phyloP scores from a whole-genome alignment of 306 rosid species.

The Fragaria ananassa region DNA sequence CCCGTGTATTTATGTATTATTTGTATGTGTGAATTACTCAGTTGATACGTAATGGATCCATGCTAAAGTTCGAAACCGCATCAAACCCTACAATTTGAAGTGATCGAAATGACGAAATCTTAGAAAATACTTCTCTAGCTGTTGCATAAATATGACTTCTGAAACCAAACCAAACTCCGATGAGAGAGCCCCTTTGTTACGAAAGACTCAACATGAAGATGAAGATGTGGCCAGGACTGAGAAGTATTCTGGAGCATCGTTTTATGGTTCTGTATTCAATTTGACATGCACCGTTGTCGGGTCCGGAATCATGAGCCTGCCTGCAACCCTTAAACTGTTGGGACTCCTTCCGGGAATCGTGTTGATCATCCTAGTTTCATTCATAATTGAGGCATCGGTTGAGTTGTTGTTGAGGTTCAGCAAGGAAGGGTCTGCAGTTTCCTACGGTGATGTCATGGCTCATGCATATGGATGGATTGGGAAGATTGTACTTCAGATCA shows the following conservation, averaged over 20 bases:
- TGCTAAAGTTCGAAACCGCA: neutral
- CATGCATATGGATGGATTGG: slow-evolving; percentile 38
- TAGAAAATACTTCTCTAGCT: neutral
- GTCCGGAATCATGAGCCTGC: slow-evolving; percentile 43
- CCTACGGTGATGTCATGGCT: slow-evolving; percentile 39
- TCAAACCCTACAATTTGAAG: neutral
- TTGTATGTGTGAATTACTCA: neutral
- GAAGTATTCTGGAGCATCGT: slow-evolving; percentile 46
- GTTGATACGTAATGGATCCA: neutral
- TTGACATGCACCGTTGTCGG: slow-evolving; percentile 37
- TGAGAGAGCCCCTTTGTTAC: slow-evolving; percentile 33
- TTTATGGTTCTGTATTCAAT: slow-evolving; percentile 39
- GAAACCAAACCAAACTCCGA: slow-evolving; percentile 18
- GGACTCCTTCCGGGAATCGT: slow-evolving; percentile 35
- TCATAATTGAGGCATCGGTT: slow-evolving; percentile 37
- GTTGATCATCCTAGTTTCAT: slow-evolving; percentile 27
- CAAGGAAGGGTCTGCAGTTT: slow-evolving; percentile 19
- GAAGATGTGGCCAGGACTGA: slow-evolving; percentile 11
- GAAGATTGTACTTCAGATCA: slow-evolving; percentile 27
- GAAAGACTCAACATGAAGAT: slow-evolving; percentile 4
- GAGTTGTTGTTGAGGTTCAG: slow-evolving; percentile 41
- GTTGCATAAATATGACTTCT: neutral
- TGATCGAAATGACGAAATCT: neutral
- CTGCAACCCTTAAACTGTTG: slow-evolving; percentile 39
- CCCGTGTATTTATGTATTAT: too few species aligned